These are phyloP conservation scores for Uronychia binucleata DNA, from an alignment of 73 alveolate species.

Conservation along the genomic window DNA sequence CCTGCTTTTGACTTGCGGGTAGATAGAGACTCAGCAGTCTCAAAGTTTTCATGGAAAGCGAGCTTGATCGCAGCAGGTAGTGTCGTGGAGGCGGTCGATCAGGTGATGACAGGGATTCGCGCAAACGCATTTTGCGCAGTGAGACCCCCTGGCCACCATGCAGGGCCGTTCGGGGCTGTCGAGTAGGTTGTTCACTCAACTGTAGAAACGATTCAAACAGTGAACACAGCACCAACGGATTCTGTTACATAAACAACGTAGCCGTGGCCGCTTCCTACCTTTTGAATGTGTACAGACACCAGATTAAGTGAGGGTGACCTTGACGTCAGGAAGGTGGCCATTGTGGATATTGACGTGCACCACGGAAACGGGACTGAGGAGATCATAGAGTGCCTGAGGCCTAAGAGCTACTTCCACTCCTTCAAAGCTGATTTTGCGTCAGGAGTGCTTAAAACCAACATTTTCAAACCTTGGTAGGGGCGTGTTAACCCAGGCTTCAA, in stretches of 20 bases:
- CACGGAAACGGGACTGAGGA: conserved; percentile 99
- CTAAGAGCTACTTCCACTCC: conserved; percentile 53
- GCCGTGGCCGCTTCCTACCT: conserved; percentile 95
- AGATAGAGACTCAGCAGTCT: conserved; percentile 69
- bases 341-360: conserved; percentile 97
- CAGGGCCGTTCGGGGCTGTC: conserved; percentile 88
- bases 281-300: conserved; percentile 61
- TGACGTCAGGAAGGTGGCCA: conserved; percentile 84
- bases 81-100: conserved; percentile 89
- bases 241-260: conserved; percentile 93
- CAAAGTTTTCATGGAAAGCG: conserved; percentile 57
- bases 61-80: conserved; percentile 91
- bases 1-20: neutral
- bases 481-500: conserved; percentile 5
- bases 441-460: neutral
- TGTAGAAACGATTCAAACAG: neutral
- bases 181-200: neutral
- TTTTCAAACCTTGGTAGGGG: conserved; percentile 22
- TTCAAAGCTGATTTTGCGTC: conserved; percentile 17
- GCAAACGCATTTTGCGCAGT: conserved; percentile 93
- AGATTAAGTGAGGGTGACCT: conserved; percentile 10
- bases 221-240: conserved; percentile 78
- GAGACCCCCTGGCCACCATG: conserved; percentile 98
- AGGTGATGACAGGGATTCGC: conserved; percentile 72
- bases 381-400: conserved; percentile 75